Evolutionary conservation across 2,329 filamentous ascomycete species (phyloP), one percentile per base, ranked within the genome.

Genomic region (Stagonosporopsis vannaccii): DNA sequence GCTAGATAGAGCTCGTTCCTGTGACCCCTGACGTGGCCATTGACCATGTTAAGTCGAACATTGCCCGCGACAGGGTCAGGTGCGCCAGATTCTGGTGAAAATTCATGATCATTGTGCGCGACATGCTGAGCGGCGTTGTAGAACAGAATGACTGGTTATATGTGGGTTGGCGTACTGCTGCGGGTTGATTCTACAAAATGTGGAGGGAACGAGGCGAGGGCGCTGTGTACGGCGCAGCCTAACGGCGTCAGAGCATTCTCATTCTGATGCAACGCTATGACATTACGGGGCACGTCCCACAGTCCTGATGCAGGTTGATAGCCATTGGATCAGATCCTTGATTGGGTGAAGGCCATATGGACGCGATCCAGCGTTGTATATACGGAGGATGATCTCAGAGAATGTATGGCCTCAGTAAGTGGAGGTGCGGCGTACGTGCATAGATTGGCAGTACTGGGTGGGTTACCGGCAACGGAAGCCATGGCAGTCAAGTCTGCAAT

Each of bases 1-100:
- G 26, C 35, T 48, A 11, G 11, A n/a, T 28, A 49, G 26, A 59
- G 61, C 53, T 55, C 50, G 60, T 57, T 68, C 57, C 41, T 42
- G 53, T 59, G 62, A 58, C 56, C 62, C 57, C 39, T 62, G 57
- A 60, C 54, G 65, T 69, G 65, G 62, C 59, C 64, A 39, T 54
- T 40, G 50, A 28, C 52, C 60, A 64, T 56, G 56, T 65, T 54
- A 28, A 45, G 53, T 45, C 47, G 49, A 40, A 28, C 19, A 33
- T 51, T 32, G 25, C 35, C 12, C 8, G 13, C 30, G 30, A 13
- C 12, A n/a, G 15, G 49, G 43, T 43, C 35, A 55, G 51, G 49
- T 39, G 17, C 45, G 30, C 25, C 36, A 19, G 32, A 17, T 20
- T 42, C 30, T 17, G 46, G 25, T 43, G 35, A 50, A 35, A 42